These are phyloP conservation scores for Aspergillus sp. DNA, from an alignment of 2,329 filamentous ascomycete genomes.

Conservation along the genomic window DNA sequence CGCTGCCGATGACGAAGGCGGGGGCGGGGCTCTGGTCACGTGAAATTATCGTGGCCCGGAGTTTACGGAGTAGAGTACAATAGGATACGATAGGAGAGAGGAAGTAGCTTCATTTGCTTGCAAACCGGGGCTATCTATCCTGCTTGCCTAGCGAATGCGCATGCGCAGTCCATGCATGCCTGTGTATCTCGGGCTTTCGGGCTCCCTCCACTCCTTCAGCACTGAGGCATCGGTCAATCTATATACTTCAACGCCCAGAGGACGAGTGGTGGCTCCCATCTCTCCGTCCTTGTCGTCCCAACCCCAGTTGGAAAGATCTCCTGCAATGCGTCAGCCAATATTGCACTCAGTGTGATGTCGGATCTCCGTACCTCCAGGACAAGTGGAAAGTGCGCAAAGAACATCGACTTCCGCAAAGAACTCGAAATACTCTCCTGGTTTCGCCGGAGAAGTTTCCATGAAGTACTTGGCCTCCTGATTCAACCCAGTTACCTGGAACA, in stretches of 20 bases:
- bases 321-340: constrained; percentile 16
- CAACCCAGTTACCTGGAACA: constrained; percentile 77
- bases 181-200: constrained; percentile 52
- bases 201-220: constrained; percentile 55
- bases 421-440: constrained; percentile 52
- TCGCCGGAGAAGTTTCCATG: constrained; percentile 50
- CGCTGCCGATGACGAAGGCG: background rate
- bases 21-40: constrained; percentile 4
- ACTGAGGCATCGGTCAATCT: constrained; percentile 48
- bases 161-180: constrained; percentile 59
- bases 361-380: constrained; percentile 53
- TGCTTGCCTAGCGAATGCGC: constrained; percentile 16
- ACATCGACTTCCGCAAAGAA: constrained; percentile 75
- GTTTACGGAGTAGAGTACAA: background rate
- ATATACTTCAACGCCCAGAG: constrained; percentile 67
- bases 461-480: constrained; percentile 66
- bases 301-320: constrained; percentile 73
- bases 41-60: background rate
- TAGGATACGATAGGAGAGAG: background rate
- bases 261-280: constrained; percentile 62
- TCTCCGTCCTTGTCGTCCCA: constrained; percentile 55
- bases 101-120: too few species aligned
- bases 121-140: too few species aligned
- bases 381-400: constrained; percentile 58
- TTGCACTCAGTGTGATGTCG: background rate